Percentiles rank a stretch among this genome's conserved stretches.
Conservation (phyloP, 2,329 filamentous ascomycete genomes). For the Aaosphaeria pasadenensis region DNA sequence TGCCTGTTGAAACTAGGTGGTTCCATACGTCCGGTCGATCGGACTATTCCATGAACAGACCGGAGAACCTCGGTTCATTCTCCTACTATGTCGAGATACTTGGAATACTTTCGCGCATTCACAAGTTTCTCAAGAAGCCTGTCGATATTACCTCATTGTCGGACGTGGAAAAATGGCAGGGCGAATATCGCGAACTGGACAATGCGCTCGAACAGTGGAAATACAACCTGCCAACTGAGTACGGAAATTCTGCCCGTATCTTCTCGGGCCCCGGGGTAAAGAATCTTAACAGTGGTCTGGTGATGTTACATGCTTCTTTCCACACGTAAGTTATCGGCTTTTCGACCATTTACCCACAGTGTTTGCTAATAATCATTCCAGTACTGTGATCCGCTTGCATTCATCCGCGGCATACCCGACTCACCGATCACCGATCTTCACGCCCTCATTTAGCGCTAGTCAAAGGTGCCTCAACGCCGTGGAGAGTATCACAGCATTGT, state of each 20-base stretch:
- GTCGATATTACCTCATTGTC: slow-evolving; percentile 81
- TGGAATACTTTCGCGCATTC: slow-evolving; percentile 81
- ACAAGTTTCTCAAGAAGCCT: slow-evolving; percentile 83
- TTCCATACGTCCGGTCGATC: slow-evolving; percentile 54
- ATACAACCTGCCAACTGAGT: slow-evolving; percentile 76
- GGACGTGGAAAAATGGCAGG: slow-evolving; percentile 88
- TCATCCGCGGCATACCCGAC: slow-evolving; percentile 92
- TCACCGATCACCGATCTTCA: slow-evolving; percentile 83
- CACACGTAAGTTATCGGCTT: slow-evolving; percentile 60
- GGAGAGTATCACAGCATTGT: slow-evolving; percentile 65
- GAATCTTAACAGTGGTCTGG: slow-evolving; percentile 75
- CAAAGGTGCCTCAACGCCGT: slow-evolving; percentile 82
- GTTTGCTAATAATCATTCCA: slow-evolving; percentile 17
- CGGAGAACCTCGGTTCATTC: slow-evolving; percentile 82
- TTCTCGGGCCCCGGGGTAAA: slow-evolving; percentile 61
- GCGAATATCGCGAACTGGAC: slow-evolving; percentile 81
- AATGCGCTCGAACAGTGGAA: slow-evolving; percentile 79
- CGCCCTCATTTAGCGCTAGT: slow-evolving; percentile 79
- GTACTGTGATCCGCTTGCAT: slow-evolving; percentile 81
- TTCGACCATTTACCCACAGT: neutral
- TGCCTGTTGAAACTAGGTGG: slow-evolving; percentile 80
- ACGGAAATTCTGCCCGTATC: slow-evolving; percentile 77
- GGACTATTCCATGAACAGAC: slow-evolving; percentile 65
- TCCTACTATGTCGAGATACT: slow-evolving; percentile 89
- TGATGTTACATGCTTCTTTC: slow-evolving; percentile 88